Base-by-base conservation (phyloP, 2,329 filamentous ascomycete species). In the Trichophyton benhamiae region DNA sequence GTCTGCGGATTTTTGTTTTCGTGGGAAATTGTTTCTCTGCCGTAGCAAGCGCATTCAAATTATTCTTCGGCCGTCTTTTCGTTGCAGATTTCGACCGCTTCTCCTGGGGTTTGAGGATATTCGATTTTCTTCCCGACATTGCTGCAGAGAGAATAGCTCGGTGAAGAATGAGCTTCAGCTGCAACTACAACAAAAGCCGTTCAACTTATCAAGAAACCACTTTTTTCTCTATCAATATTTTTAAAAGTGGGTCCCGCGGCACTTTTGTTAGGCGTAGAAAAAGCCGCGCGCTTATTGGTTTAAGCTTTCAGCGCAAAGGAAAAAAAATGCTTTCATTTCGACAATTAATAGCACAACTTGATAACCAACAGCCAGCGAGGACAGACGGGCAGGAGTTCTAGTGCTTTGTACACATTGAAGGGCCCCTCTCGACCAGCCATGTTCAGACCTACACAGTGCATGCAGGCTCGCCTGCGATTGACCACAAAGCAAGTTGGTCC, bases 401-500 rank as follows among this genome's bases (percentile, higher is more conserved):
- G 17, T 20, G 5, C 3, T 48, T 48, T 8, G 20, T 20, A 22
- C 11, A 17, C 27, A 59, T 22, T 15, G 13, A 59, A 15, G 7
- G 15, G 41, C 41, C 13, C 3, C 30, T 30, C 9, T n/a, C 53
- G 63, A 55, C 55, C 57, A 63, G 71, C 63, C 49, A 76, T 76
- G 74, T 74, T 78, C 64, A 77, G 75, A 66, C 74, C 77, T 41
- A 74, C 77, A 44, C 68, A 72, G 60, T 71, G 74, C 38, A 85
- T 95, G 69, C 81, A 82, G 68, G 79, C 84, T 72, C 82, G 83
- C 62, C 82, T 90, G 75, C 90, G 92, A 71, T 83, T 99, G 70
- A 96, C 89, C 11, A 95, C 92, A 67, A 99, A 99, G 78, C 87
- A 94, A 76, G 87, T 92, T 72, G 88, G 87, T 74, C 89, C 90